A percentile compares a stretch with the other conserved stretches of the same genome.
phyloP scores from a whole-genome alignment of 805 yeast genomes.

The Suhomyces xylopsoci region DNA sequence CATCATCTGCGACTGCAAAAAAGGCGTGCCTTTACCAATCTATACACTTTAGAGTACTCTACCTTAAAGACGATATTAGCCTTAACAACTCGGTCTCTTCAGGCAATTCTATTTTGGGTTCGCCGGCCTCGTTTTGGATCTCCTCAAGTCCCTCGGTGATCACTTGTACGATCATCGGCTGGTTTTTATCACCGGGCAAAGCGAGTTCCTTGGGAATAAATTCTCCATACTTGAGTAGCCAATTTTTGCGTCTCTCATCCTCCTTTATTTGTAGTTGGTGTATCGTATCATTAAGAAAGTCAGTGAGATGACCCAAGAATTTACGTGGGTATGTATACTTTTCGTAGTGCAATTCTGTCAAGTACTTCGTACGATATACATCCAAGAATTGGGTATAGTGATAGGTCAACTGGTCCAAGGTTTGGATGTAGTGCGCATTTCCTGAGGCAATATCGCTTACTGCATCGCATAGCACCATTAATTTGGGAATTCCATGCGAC shows the following conservation, averaged over 20 bases:
- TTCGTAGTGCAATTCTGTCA: constrained; percentile 39
- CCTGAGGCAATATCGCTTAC: constrained; percentile 3
- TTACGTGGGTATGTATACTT: constrained; percentile 37
- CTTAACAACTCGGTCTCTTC: constrained; percentile 23
- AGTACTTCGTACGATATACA: constrained; percentile 33
- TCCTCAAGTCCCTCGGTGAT: constrained; percentile 41
- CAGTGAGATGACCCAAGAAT: constrained; percentile 28
- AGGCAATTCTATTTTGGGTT: constrained; percentile 7
- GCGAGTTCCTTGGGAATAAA: constrained; percentile 39
- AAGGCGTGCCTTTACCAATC: not conserved
- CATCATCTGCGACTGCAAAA: constrained; percentile 1
- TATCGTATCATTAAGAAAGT: constrained; percentile 34
- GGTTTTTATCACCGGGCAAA: constrained; percentile 35
- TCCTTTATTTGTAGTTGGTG: constrained; percentile 32
- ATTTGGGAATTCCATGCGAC: constrained; percentile 21
- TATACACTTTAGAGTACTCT: not conserved
- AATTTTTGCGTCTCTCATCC: constrained; percentile 28
- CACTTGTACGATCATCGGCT: constrained; percentile 40
- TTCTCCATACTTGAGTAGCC: constrained; percentile 39
- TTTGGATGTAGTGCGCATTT: constrained; percentile 18
- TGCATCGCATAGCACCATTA: constrained; percentile 18
- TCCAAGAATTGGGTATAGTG: constrained; percentile 36
- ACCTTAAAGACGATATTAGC: constrained; percentile 13
- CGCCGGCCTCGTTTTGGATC: constrained; percentile 7
- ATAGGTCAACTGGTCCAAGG: constrained; percentile 26